Base-by-base conservation (phyloP, 2,329 filamentous ascomycete species). In the Ascochyta koolunga region DNA sequence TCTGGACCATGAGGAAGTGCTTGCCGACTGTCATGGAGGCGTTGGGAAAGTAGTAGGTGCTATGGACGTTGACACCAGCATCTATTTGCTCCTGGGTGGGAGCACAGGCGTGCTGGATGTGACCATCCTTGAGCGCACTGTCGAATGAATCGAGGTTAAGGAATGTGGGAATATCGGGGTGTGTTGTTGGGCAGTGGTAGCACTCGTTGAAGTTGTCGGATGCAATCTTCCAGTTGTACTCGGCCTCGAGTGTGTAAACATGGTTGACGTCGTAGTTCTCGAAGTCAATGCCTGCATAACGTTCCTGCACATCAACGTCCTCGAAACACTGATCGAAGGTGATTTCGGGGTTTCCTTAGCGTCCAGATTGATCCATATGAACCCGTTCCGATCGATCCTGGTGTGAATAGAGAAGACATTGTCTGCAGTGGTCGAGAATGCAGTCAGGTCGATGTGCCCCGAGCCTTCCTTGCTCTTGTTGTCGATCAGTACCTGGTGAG, bases 201-300 rank as follows among this genome's bases (percentile, higher is more conserved):
- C 84, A 87, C 67, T 85, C 84, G 68, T 87, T 87, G 76, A 86
- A 87, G 74, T 87, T 86, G 66, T 87, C 84, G 8, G 62, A 48
- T 6, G 65, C 55, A 27, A 64, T 61, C 36, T 69, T 69, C 67
- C 67, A 69, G 44, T 68, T 68, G 56, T 67, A 68, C 1, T 53
- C 38, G n/a, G 62, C 57, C 8, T 64, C 59, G 18, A 70, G 53
- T 15, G 62, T 56, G 48, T 63, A 70, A 3, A 62, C 62, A 40
- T 70, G 66, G 46, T 65, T 50, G 43, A 68, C 59, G 8, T 51
- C 38, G 45, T 68, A 68, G 32, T 64, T 58, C 31, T 50, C 48
- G 33, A 66, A 68, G 47, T 66, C 50, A 32, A 63, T 56, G 27
- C 54, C 47, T 0, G 29, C 22, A 37, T 63, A 64, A 4, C 66